Percentiles rank a stretch among this genome's conserved stretches.
Conservation (phyloP, 2,329 filamentous ascomycete genomes). For the Didymella pomorum region DNA sequence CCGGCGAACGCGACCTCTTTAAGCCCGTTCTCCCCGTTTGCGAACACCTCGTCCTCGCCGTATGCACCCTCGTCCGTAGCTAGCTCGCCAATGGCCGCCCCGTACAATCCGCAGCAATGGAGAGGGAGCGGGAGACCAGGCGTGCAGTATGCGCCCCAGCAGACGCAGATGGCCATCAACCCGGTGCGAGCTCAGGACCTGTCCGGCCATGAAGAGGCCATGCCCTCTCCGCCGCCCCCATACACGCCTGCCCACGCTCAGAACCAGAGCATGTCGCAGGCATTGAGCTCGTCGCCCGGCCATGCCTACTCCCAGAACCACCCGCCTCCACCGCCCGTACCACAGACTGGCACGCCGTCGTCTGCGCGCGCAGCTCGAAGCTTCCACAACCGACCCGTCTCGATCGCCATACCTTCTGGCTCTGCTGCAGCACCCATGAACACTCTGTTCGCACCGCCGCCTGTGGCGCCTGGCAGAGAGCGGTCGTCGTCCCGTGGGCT, state of each 20-base stretch:
- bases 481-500: slow-evolving; percentile 51
- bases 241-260: slow-evolving; percentile 55
- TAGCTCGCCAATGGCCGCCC: slow-evolving; percentile 49
- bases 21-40: slow-evolving; percentile 50
- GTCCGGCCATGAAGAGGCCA: slow-evolving; percentile 59
- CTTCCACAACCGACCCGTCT: slow-evolving; percentile 41
- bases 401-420: slow-evolving; percentile 45
- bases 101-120: slow-evolving; percentile 62
- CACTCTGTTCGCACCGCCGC: slow-evolving; percentile 52
- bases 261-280: slow-evolving; percentile 48
- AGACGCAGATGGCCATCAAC: slow-evolving; percentile 42
- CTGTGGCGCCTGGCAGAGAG: slow-evolving; percentile 43
- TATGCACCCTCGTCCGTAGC: slow-evolving; percentile 44
- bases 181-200: slow-evolving; percentile 48
- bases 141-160: slow-evolving; percentile 49
- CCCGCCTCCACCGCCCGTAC: slow-evolving; percentile 41
- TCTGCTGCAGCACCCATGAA: slow-evolving; percentile 46
- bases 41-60: slow-evolving; percentile 40
- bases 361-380: slow-evolving; percentile 43
- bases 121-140: slow-evolving; percentile 49
- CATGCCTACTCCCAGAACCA: slow-evolving; percentile 49
- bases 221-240: slow-evolving; percentile 60
- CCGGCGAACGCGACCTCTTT: slow-evolving; percentile 50
- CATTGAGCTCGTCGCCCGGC: slow-evolving; percentile 47
- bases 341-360: slow-evolving; percentile 39